Evolutionary conservation across 495 filamentous ascomycete species (phyloP), one percentile per base, ranked within the genome.

Genomic region (Aspergillus coremiiformis): DNA sequence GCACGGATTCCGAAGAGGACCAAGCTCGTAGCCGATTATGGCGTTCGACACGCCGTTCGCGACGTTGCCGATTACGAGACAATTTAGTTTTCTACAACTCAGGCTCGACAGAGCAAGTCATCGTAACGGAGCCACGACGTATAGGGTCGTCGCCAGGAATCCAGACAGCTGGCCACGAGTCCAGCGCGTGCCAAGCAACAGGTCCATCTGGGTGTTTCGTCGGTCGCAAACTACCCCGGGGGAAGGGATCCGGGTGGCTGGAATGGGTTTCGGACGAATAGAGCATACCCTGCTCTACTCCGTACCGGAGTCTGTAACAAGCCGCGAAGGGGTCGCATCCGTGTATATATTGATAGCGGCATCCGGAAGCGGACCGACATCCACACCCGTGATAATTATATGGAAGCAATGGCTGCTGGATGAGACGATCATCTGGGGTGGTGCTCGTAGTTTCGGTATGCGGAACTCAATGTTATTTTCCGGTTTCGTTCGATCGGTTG

Each of bases 341-440:
- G 84, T 43, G 75, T 90, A 12, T 78, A 75, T 51, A 64, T 89
- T 21, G 85, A 90, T 51, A 85, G 84, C 0, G 85, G 85, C 0
- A 74, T 89, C 5, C 73, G 69, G 27, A 66, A 80, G 5, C 85
- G 85, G 1, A 78, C 72, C 8, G 85, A 87, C 62, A 81, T 87
- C 12, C 55, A 89, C 87, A 62, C 81, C 81, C 0, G 39, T n/a
- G n/a, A n/a, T n/a, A n/a, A n/a, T n/a, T n/a, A n/a, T n/a, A n/a
- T n/a, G n/a, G n/a, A n/a, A n/a, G n/a, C n/a, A n/a, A n/a, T n/a
- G n/a, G 74, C 0, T 83, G 85, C 12, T 83, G 78, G 14, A 66
- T 89, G 15, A 84, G 84, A n/a, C 71, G 84, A 77, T 78, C 37
- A 58, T 87, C 55, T 87, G 65, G 63, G 65, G 65, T 3, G 45